phyloP scores from a whole-genome alignment of 371 early-diverging fungal species.

The Batkoa obscura region DNA sequence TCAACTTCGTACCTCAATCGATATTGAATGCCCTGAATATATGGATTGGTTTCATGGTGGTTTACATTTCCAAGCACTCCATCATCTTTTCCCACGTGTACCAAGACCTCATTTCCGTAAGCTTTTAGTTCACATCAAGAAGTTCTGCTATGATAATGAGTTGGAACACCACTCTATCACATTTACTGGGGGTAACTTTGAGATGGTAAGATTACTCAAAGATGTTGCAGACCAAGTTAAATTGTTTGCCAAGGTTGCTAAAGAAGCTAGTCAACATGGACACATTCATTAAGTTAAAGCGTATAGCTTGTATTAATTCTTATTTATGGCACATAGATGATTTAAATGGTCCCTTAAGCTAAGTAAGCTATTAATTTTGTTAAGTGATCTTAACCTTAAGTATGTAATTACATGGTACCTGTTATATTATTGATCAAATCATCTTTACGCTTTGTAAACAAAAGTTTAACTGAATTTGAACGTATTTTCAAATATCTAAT shows the following conservation, averaged over 20 bases:
- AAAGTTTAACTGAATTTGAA: too few relatives aligned
- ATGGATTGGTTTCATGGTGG: constrained; percentile 96
- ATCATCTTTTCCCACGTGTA: constrained; percentile 85
- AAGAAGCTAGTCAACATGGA: constrained; percentile 18
- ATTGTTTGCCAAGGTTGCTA: constrained; percentile 35
- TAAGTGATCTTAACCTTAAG: too few relatives aligned
- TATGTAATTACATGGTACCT: too few relatives aligned
- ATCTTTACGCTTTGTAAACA: too few relatives aligned
- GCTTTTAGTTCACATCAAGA: constrained; percentile 46
- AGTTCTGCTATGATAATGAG: constrained; percentile 52
- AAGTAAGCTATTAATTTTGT: too few relatives aligned
- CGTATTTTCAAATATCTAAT: too few relatives aligned
- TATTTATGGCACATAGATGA: too few relatives aligned
- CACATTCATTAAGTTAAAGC: neutral
- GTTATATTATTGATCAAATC: too few relatives aligned
- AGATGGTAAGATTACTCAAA: constrained; percentile 37
- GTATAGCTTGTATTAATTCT: neutral
- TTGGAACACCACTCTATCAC: constrained; percentile 43
- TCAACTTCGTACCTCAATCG: constrained; percentile 88
- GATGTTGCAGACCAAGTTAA: constrained; percentile 53
- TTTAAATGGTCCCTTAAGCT: too few relatives aligned
- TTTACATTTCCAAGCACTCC: constrained; percentile 86
- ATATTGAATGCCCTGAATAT: constrained; percentile 85
- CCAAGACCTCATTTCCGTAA: constrained; percentile 71
- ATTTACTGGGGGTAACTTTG: constrained; percentile 48